Conservation (phyloP, 805 yeast species). For the Pichia scutulata region DNA sequence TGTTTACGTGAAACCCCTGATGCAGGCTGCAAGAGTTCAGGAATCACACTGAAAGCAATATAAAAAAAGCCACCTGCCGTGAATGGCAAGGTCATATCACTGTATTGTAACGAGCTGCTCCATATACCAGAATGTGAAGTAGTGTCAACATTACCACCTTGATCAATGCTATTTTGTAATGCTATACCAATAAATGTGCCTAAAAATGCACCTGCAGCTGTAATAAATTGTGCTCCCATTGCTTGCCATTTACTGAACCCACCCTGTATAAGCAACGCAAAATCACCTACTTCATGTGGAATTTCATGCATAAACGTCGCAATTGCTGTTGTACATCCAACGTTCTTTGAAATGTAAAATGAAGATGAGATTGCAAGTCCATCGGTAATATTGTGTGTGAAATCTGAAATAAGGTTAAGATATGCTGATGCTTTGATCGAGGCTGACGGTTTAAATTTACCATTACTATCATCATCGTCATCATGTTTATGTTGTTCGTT, state of each 20-base stretch:
- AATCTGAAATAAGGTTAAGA: conserved; percentile 61
- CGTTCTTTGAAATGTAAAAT: conserved; percentile 49
- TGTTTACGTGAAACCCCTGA: conserved; percentile 28
- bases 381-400: conserved; percentile 69
- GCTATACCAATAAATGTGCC: conserved; percentile 63
- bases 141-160: not conserved
- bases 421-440: conserved; percentile 38
- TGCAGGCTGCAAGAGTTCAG: conserved; percentile 50
- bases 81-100: conserved; percentile 54
- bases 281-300: conserved; percentile 79
- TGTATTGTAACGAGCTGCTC: conserved; percentile 2
- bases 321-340: conserved; percentile 62
- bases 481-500: too few species aligned
- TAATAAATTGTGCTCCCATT: conserved; percentile 56
- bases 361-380: conserved; percentile 70
- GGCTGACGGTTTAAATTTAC: conserved; percentile 12
- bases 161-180: conserved; percentile 32
- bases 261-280: conserved; percentile 60
- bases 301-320: conserved; percentile 73
- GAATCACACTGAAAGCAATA: conserved; percentile 71
- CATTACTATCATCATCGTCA: conserved; percentile 19
- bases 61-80: conserved; percentile 74
- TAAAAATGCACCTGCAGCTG: conserved; percentile 55
- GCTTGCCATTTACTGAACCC: conserved; percentile 64
- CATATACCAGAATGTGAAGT: conserved; percentile 5